Conservation (phyloP, 1,284 basidiomycete species). For the Trichosporon faecale region DNA sequence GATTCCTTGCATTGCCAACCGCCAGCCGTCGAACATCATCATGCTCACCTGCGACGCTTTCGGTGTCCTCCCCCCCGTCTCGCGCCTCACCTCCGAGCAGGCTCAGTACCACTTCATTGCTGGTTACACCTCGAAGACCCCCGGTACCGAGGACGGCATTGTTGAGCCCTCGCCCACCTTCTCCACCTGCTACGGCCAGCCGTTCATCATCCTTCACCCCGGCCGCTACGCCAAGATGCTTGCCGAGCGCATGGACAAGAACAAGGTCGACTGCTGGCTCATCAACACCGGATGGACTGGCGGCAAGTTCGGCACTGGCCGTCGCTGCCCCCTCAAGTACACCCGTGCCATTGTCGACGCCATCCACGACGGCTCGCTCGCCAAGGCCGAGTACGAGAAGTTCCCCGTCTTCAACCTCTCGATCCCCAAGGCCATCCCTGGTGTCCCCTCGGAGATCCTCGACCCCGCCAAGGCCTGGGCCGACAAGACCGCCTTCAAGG, state of each 20-base stretch:
- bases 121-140: slow-evolving; percentile 83
- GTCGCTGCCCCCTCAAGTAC: slow-evolving; percentile 91
- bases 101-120: slow-evolving; percentile 97
- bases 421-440: slow-evolving; percentile 74
- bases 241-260: slow-evolving; percentile 86
- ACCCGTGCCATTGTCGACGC: slow-evolving; percentile 95
- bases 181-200: slow-evolving; percentile 98
- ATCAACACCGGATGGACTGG: slow-evolving; percentile 99
- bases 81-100: slow-evolving; percentile 87
- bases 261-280: slow-evolving; percentile 93
- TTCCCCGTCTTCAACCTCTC: slow-evolving; percentile 75
- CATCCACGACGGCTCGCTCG: slow-evolving; percentile 89
- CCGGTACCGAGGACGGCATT: slow-evolving; percentile 97
- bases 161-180: slow-evolving; percentile 98
- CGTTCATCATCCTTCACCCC: slow-evolving; percentile 97
- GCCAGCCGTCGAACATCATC: slow-evolving; percentile 85
- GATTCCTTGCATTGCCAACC: slow-evolving; percentile 80
- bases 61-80: slow-evolving; percentile 94
- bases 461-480: slow-evolving; percentile 81
- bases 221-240: slow-evolving; percentile 96
- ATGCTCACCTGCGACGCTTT: slow-evolving; percentile 98
- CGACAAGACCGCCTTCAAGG: slow-evolving; percentile 78
- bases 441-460: slow-evolving; percentile 82
- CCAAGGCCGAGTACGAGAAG: slow-evolving; percentile 79
- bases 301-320: slow-evolving; percentile 86